These are phyloP conservation scores for Phytophthora citrophthora DNA, from an alignment of 352 stramenopile species.

Conservation along the genomic window DNA sequence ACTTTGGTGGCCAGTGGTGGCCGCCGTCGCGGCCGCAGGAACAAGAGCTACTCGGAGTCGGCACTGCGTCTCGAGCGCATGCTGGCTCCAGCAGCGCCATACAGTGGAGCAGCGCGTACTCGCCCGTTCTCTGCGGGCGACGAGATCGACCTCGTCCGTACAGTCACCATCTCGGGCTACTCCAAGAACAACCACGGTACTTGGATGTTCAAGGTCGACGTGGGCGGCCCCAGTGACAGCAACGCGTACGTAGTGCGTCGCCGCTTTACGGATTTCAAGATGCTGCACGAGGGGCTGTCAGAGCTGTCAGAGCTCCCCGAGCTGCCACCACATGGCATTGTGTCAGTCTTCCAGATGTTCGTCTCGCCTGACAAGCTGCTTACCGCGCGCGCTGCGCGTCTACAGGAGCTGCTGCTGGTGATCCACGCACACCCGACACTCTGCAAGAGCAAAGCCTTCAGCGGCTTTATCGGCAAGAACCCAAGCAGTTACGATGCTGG, in stretches of 20 bases:
- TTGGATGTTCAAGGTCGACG: conserved; percentile 83
- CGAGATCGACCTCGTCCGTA: conserved; percentile 46
- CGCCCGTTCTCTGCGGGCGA: conserved; percentile 65
- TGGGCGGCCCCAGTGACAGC: conserved; percentile 52
- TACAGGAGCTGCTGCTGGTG: conserved; percentile 66
- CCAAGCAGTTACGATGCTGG: conserved; percentile 66
- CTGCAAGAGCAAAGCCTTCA: conserved; percentile 47
- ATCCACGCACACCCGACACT: conserved; percentile 65
- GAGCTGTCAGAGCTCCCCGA: conserved; percentile 42
- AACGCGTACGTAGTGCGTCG: conserved; percentile 72
- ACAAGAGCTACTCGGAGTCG: conserved; percentile 76
- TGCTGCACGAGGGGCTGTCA: conserved; percentile 67
- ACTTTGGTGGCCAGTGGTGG: conserved; percentile 23
- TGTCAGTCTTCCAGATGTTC: conserved; percentile 74
- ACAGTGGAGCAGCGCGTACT: conserved; percentile 25
- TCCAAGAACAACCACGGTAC: conserved; percentile 70
- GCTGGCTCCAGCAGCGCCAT: conserved; percentile 23
- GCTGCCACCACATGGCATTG: conserved; percentile 68
- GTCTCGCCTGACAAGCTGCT: conserved; percentile 67
- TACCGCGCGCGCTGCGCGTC: conserved; percentile 50
- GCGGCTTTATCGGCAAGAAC: conserved; percentile 75
- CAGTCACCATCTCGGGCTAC: conserved; percentile 70
- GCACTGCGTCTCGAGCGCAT: conserved; percentile 59
- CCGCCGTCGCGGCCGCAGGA: conserved; percentile 33
- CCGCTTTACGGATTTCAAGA: conserved; percentile 80